Percentiles rank a stretch among this genome's conserved stretches.
phyloP scores from a whole-genome alignment of 2,329 filamentous ascomycete species.

The Tolypocladium amazonense region DNA sequence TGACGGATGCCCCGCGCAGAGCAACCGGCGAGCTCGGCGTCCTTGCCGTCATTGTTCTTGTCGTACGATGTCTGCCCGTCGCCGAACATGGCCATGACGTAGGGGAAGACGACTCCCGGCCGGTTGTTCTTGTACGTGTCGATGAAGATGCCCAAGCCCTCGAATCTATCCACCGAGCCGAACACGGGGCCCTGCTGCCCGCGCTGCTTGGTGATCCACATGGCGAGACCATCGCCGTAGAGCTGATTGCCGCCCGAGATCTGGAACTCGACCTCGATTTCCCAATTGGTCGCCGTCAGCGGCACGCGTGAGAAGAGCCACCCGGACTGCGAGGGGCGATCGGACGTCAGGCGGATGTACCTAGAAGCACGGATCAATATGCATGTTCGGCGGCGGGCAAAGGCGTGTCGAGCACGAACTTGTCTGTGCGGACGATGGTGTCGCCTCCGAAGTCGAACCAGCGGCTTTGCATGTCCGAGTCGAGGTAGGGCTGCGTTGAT shows the following conservation, averaged over 20 bases:
- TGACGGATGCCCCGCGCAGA: constrained; percentile 87
- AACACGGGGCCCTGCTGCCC: constrained; percentile 75
- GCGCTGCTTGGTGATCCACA: constrained; percentile 96
- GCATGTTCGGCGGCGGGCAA: background rate
- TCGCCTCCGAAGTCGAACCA: constrained; percentile 99
- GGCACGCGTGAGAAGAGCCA: constrained; percentile 93
- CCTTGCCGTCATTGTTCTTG: constrained; percentile 89
- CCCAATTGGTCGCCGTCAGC: constrained; percentile 96
- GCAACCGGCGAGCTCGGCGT: constrained; percentile 85
- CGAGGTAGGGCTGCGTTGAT: constrained; percentile 70
- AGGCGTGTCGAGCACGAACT: constrained; percentile 33
- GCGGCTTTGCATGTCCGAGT: constrained; percentile 94
- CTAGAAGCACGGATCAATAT: constrained; percentile 29
- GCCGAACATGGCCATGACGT: constrained; percentile 96
- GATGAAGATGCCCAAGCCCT: constrained; percentile 90
- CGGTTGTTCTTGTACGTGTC: constrained; percentile 99
- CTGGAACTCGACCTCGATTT: constrained; percentile 93
- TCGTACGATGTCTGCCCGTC: constrained; percentile 86
- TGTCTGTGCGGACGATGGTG: constrained; percentile 67
- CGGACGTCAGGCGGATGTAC: constrained; percentile 86
- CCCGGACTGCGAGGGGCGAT: constrained; percentile 81
- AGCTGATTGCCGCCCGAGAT: constrained; percentile 82
- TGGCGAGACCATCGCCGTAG: constrained; percentile 91
- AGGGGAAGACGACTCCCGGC: constrained; percentile 89
- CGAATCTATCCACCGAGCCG: constrained; percentile 77